phyloP scores from a whole-genome alignment of 176 grass and related monocot species.

The Puccinellia tenuiflora region DNA sequence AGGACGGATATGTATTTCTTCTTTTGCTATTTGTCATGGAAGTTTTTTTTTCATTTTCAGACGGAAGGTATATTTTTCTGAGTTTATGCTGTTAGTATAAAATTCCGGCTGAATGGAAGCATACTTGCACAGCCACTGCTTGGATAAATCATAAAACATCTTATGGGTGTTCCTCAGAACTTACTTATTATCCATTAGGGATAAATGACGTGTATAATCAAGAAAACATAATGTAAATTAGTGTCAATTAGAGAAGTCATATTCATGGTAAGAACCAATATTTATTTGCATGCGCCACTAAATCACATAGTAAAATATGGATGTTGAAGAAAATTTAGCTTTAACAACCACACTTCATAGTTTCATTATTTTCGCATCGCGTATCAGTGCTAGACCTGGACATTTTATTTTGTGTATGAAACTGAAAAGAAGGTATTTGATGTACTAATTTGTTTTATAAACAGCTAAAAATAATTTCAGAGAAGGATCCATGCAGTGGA shows the following conservation, averaged over 20 bases:
- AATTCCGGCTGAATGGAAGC: constrained; percentile 5
- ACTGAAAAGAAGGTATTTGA: constrained; percentile 7
- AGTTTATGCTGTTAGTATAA: background rate
- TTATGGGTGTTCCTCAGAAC: background rate
- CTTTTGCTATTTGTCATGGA: background rate
- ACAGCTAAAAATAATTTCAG: constrained; percentile 95
- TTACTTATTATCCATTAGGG: background rate
- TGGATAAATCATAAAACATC: constrained; percentile 5
- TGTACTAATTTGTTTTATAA: constrained; percentile 42
- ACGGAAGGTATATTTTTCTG: background rate
- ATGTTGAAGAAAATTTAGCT: constrained; percentile 4
- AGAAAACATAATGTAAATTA: background rate
- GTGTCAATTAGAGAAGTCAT: background rate
- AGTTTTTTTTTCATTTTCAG: background rate
- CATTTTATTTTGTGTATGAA: constrained; percentile 1
- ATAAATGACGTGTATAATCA: background rate
- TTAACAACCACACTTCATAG: background rate
- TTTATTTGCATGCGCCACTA: background rate
- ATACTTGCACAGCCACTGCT: background rate
- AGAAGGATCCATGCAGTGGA: constrained; percentile 63
- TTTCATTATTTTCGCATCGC: constrained; percentile 20
- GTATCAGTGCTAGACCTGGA: background rate
- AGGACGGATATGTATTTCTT: background rate
- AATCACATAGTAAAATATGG: background rate
- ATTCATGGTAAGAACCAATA: constrained; percentile 6